Percentiles rank a stretch among this genome's conserved stretches.
Conservation (phyloP, 768 basidiomycete genomes). For the Wakefieldia striispora region DNA sequence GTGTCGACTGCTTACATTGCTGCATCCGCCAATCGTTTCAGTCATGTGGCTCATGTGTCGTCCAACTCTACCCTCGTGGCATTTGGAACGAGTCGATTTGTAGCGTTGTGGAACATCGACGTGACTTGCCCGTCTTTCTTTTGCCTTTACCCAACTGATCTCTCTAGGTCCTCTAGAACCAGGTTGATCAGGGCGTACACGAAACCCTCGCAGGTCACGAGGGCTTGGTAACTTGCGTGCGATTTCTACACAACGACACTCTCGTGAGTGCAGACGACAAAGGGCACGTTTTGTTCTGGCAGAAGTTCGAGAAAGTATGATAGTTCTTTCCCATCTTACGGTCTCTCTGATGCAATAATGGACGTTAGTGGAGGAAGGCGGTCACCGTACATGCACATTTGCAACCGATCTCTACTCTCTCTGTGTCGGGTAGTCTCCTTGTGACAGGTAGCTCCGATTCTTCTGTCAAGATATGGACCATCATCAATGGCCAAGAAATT, state of each 20-base stretch:
- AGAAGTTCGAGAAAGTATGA: constrained; percentile 28
- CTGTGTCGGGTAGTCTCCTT: constrained; percentile 45
- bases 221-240: constrained; percentile 72
- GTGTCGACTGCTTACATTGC: constrained; percentile 41
- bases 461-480: constrained; percentile 70
- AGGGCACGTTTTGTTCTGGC: constrained; percentile 70
- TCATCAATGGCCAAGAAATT: constrained; percentile 29
- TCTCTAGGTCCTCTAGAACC: constrained; percentile 37
- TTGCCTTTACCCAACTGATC: neutral
- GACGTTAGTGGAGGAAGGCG: constrained; percentile 54
- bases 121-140: constrained; percentile 32
- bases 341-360: constrained; percentile 12
- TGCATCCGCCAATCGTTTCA: constrained; percentile 47
- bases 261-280: constrained; percentile 76
- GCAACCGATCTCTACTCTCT: constrained; percentile 68
- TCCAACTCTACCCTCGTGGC: constrained; percentile 40
- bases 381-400: constrained; percentile 56
- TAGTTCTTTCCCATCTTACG: neutral
- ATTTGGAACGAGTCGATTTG: constrained; percentile 53
- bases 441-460: constrained; percentile 86
- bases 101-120: constrained; percentile 59
- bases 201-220: constrained; percentile 76
- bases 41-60: constrained; percentile 38
- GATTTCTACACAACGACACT: constrained; percentile 51
- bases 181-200: constrained; percentile 51